Percentiles rank a stretch among this genome's conserved stretches.
phyloP scores from a whole-genome alignment of 2,329 filamentous ascomycete genomes.

The Diaporthe ilicicola region DNA sequence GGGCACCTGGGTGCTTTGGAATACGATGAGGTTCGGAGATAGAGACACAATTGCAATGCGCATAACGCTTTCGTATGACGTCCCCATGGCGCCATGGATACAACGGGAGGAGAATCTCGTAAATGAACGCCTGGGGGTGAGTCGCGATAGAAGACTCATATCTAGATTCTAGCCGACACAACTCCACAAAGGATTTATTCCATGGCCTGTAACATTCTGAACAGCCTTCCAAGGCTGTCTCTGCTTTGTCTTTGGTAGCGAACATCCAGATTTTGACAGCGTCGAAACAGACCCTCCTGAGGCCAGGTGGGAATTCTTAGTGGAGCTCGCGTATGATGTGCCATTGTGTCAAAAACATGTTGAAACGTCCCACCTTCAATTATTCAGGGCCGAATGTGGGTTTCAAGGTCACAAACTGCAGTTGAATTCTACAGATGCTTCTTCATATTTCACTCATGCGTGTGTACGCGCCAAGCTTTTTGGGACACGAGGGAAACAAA shows the following conservation, averaged over 20 bases:
- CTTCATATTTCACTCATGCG: not conserved
- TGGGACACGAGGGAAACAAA: not conserved
- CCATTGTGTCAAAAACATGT: not conserved
- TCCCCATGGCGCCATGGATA: too few relatives aligned
- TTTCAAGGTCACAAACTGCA: not conserved
- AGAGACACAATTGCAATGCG: not conserved
- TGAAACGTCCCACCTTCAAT: slow-evolving; percentile 3
- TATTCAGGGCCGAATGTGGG: not conserved
- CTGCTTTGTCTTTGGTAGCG: not conserved
- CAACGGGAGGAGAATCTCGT: too few relatives aligned
- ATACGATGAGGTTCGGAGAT: not conserved
- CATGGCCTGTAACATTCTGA: not conserved
- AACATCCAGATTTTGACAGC: not conserved
- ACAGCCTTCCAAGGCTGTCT: not conserved
- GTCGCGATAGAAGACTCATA: not conserved
- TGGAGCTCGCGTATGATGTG: not conserved
- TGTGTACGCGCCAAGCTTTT: not conserved
- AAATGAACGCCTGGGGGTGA: not conserved
- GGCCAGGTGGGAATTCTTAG: not conserved
- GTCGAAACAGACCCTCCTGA: not conserved
- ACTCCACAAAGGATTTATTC: not conserved
- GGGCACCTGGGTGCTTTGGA: too few relatives aligned
- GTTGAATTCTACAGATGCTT: not conserved
- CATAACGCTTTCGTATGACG: not conserved
- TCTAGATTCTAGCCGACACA: not conserved